These are phyloP conservation scores for Aspergillus panamensis DNA, from an alignment of 495 filamentous ascomycete genomes.

Conservation along the genomic window DNA sequence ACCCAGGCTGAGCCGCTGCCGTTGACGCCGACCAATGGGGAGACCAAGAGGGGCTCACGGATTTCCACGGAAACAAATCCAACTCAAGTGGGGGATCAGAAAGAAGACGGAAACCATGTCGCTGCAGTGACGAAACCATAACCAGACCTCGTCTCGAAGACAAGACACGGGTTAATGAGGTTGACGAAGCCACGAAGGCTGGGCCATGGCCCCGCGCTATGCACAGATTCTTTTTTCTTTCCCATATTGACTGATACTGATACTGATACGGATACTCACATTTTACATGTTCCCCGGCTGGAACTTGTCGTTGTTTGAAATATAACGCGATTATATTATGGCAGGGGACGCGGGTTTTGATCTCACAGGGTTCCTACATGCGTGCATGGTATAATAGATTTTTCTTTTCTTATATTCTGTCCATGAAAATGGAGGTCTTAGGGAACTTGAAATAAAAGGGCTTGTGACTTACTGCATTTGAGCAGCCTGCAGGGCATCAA, in stretches of 20 bases:
- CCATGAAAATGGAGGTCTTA: neutral
- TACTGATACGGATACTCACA: neutral
- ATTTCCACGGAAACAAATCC: neutral
- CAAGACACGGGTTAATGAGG: conserved; percentile 3
- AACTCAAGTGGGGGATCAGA: neutral
- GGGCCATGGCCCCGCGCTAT: neutral
- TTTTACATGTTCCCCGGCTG: conserved; percentile 19
- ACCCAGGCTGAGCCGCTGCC: conserved; percentile 25
- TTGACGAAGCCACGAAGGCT: neutral
- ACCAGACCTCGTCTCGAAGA: neutral
- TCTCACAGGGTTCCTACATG: neutral
- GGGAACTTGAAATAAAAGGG: neutral
- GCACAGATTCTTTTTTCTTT: conserved; percentile 10
- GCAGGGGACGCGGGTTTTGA: neutral
- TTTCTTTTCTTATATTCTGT: conserved; percentile 2
- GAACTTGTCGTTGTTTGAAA: conserved; percentile 14
- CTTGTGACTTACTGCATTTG: neutral
- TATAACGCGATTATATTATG: conserved; percentile 15
- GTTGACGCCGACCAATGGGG: conserved; percentile 16
- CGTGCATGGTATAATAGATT: conserved; percentile 13
- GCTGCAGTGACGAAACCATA: conserved; percentile 1
- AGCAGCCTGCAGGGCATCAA: neutral
- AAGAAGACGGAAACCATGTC: neutral
- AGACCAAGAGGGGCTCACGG: conserved; percentile 2
- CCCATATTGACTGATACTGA: neutral